These are phyloP conservation scores for Boletus chippewaensis DNA, from an alignment of 1,284 basidiomycete genomes.

Conservation along the genomic window DNA sequence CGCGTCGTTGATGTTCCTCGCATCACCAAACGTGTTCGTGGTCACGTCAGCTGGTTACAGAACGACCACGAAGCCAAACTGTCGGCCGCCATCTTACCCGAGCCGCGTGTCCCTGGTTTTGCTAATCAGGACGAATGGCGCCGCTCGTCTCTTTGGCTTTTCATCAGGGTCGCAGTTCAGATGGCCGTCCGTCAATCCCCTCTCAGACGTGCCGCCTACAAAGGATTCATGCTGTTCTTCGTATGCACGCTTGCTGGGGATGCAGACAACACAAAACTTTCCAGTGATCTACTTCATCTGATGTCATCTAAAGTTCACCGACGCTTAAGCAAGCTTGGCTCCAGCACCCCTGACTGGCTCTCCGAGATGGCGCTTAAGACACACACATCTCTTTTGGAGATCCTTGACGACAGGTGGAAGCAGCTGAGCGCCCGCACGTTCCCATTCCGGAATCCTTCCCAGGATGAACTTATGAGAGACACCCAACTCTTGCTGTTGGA, in stretches of 20 bases:
- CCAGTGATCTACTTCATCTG: constrained; percentile 29
- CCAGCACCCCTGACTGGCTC: not conserved
- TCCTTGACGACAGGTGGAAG: not conserved
- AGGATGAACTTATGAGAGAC: not conserved
- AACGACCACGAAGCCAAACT: too few relatives aligned
- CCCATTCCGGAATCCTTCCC: not conserved
- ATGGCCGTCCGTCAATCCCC: not conserved
- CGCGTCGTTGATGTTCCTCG: not conserved
- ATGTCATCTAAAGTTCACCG: constrained; percentile 22
- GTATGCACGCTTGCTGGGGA: not conserved
- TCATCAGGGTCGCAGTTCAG: not conserved
- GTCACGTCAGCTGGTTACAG: not conserved
- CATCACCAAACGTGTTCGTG: not conserved
- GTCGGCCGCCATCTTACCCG: too few relatives aligned
- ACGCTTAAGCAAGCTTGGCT: not conserved
- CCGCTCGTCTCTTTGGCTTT: constrained; percentile 21
- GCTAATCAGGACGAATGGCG: constrained; percentile 16
- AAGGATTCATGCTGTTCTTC: not conserved
- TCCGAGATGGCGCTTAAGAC: not conserved
- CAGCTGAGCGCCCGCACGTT: not conserved
- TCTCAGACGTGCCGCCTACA: not conserved
- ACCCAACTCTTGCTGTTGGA: not conserved
- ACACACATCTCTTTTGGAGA: not conserved
- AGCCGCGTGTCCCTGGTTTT: too few relatives aligned
- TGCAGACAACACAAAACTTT: constrained; percentile 16